A percentile compares a stretch with the other conserved stretches of the same genome.
Evolutionary conservation across 2,329 filamentous ascomycete species (phyloP).

Genomic region (Ascochyta fabae): DNA sequence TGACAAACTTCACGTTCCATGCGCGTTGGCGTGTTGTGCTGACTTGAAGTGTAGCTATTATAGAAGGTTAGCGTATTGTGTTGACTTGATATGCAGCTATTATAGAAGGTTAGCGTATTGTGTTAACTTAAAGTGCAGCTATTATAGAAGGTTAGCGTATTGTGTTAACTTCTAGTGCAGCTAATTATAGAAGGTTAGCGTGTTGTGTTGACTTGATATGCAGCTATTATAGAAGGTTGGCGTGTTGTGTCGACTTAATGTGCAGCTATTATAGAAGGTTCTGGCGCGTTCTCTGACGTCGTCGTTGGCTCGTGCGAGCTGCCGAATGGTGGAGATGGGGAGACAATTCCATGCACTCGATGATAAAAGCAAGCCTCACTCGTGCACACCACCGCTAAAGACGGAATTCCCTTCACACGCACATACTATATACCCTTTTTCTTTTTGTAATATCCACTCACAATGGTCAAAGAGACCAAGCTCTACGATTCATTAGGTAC

Average conservation of each 20-base stretch:
- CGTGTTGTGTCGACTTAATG: no score
- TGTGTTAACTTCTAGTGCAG: no score
- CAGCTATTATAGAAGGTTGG: no score
- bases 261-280: slow-evolving; percentile 36
- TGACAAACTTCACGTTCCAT: slow-evolving; percentile 16
- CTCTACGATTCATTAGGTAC: slow-evolving; percentile 82
- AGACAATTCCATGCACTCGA: slow-evolving; percentile 32
- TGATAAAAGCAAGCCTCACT: slow-evolving; percentile 39
- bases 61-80: no score
- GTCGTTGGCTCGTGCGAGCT: slow-evolving; percentile 25
- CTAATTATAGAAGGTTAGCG: no score
- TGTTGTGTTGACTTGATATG: no score
- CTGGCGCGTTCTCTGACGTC: slow-evolving; percentile 48
- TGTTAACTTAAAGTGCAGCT: no score
- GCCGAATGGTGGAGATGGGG: slow-evolving; percentile 34
- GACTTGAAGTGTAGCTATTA: neutral
- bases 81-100: no score
- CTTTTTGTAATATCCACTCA: slow-evolving; percentile 38
- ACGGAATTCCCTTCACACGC: slow-evolving; percentile 16
- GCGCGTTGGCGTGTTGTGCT: neutral
- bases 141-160: no score
- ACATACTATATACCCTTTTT: slow-evolving; percentile 20
- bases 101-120: no score
- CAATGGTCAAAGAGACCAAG: slow-evolving; percentile 93
- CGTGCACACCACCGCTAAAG: slow-evolving; percentile 27